A percentile compares a stretch with the other conserved stretches of the same genome.
Evolutionary conservation across 2,329 filamentous ascomycete genomes (phyloP).

Genomic region (Apiospora aurea): DNA sequence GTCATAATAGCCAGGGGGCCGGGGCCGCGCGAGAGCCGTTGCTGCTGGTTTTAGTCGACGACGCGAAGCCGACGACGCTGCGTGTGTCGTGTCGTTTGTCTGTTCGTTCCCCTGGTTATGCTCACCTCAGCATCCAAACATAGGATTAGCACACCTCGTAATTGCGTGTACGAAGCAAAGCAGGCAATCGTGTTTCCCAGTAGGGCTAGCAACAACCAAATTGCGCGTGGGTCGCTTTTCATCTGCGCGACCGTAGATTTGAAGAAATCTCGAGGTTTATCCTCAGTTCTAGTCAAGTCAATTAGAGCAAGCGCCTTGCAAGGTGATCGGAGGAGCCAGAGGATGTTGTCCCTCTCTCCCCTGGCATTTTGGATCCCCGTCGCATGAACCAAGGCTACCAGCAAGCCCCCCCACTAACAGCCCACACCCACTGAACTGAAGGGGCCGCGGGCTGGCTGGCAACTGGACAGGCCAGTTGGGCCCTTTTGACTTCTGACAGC

Average conservation of each 20-base stretch:
- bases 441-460: background rate
- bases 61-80: background rate
- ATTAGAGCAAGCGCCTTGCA: background rate
- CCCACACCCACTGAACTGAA: background rate
- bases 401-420: conserved; percentile 7
- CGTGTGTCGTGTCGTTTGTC: background rate
- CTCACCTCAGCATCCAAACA: conserved; percentile 9
- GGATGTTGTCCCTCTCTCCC: background rate
- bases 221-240: conserved; percentile 1
- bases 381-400: conserved; percentile 13
- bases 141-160: background rate
- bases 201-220: background rate
- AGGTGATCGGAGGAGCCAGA: background rate
- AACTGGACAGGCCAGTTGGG: conserved; percentile 10
- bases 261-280: background rate
- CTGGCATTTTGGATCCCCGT: conserved; percentile 8
- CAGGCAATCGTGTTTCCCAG: background rate
- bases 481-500: conserved; percentile 19
- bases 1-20: background rate
- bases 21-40: background rate
- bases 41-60: background rate
- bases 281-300: background rate
- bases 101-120: background rate
- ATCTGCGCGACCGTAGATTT: background rate
- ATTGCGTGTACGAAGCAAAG: background rate